Evolutionary conservation across 2,329 filamentous ascomycete genomes (phyloP).

Genomic region (Colletotrichum lupini): DNA sequence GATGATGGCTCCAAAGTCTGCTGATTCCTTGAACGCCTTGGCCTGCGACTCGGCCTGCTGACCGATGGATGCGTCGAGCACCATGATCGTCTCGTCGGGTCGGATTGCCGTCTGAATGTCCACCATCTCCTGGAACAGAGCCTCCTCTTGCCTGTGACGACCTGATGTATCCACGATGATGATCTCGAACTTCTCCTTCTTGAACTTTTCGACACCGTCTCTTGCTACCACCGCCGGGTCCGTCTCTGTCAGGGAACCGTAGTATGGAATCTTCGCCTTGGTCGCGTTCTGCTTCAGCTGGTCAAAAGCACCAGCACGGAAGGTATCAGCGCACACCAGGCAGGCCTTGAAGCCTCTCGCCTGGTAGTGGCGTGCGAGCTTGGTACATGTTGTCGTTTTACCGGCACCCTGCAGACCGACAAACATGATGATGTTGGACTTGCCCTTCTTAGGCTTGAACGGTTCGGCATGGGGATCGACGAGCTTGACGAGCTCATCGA

Average conservation of each 20-base stretch:
- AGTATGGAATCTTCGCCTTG: conserved; percentile 99
- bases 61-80: conserved; percentile 95
- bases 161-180: conserved; percentile 99
- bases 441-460: conserved; percentile 97
- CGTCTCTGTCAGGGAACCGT: conserved; percentile 94
- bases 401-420: conserved; percentile 97
- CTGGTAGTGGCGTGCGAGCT: conserved; percentile 94
- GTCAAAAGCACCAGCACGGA: conserved; percentile 97
- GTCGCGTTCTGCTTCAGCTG: conserved; percentile 99
- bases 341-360: conserved; percentile 92
- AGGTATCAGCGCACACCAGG: conserved; percentile 96
- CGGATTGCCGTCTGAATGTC: conserved; percentile 93
- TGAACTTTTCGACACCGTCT: conserved; percentile 99
- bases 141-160: conserved; percentile 92
- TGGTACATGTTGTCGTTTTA: conserved; percentile 98
- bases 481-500: conserved; percentile 94
- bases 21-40: conserved; percentile 96
- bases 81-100: conserved; percentile 98
- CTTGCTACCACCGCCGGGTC: conserved; percentile 92
- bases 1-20: conserved; percentile 97
- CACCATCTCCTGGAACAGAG: conserved; percentile 96
- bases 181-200: conserved; percentile 97
- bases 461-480: conserved; percentile 96
- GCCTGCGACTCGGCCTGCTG: conserved; percentile 95
- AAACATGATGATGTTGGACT: conserved; percentile 98